These are phyloP conservation scores for Aspergillus cristatus DNA, from an alignment of 495 filamentous ascomycete species.

Conservation along the genomic window DNA sequence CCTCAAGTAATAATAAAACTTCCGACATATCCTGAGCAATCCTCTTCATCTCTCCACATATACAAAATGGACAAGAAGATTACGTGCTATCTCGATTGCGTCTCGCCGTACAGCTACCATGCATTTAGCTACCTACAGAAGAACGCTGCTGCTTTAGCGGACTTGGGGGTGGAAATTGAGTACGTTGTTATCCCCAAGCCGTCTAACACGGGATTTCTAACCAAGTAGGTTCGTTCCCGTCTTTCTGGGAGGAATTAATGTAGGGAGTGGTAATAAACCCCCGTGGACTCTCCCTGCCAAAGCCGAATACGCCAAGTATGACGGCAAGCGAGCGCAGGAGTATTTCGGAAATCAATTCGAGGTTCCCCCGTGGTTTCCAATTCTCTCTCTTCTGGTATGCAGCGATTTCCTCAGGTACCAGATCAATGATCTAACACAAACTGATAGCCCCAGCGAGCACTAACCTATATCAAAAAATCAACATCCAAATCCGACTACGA, in stretches of 20 bases:
- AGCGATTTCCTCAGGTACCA: too few relatives aligned
- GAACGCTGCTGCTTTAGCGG: conserved; percentile 41
- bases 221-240: conserved; percentile 52
- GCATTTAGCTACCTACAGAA: conserved; percentile 49
- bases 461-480: conserved; percentile 52
- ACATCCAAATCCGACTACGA: conserved; percentile 35
- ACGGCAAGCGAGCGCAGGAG: conserved; percentile 43
- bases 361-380: conserved; percentile 43
- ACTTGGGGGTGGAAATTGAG: conserved; percentile 54
- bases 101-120: conserved; percentile 62
- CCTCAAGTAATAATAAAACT: too few relatives aligned
- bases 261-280: conserved; percentile 61
- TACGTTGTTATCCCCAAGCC: conserved; percentile 22
- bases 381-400: conserved; percentile 35
- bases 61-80: conserved; percentile 46
- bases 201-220: too few relatives aligned
- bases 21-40: too few relatives aligned
- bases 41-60: too few relatives aligned
- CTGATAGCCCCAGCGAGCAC: conserved; percentile 49
- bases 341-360: conserved; percentile 41
- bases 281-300: conserved; percentile 64
- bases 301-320: conserved; percentile 45
- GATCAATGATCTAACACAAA: neutral
- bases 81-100: conserved; percentile 51
- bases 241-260: conserved; percentile 67